These are phyloP conservation scores for Aspergillus coremiiformis DNA, from an alignment of 495 filamentous ascomycete species.

Conservation along the genomic window DNA sequence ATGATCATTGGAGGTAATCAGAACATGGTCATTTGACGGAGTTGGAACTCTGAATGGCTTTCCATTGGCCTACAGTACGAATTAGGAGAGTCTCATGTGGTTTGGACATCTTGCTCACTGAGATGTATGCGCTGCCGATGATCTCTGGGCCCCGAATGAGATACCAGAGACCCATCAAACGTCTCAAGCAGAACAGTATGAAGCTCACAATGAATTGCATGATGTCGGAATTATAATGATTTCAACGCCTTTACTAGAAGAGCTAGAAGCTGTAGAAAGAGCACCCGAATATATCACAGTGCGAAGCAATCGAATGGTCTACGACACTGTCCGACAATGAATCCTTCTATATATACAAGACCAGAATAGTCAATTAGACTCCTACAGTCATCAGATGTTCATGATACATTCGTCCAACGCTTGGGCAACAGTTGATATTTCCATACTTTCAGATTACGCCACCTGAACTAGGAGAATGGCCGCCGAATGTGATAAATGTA, in stretches of 20 bases:
- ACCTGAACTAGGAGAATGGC: not conserved
- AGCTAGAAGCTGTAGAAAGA: not conserved
- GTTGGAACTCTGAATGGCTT: not conserved
- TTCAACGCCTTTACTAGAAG: not conserved
- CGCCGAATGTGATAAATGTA: not conserved
- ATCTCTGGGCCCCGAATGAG: not conserved
- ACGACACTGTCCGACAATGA: not conserved
- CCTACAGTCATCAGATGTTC: not conserved
- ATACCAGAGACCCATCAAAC: not conserved
- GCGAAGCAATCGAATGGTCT: not conserved
- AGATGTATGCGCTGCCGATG: not conserved
- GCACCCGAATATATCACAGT: not conserved
- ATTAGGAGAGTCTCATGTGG: not conserved
- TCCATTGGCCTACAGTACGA: not conserved
- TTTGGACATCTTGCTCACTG: not conserved
- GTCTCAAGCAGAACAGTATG: not conserved
- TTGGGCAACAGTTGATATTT: not conserved
- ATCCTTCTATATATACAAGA: not conserved
- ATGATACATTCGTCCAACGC: not conserved
- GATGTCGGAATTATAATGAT: not conserved
- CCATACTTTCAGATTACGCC: not conserved
- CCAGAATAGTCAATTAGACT: not conserved
- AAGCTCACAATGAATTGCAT: not conserved
- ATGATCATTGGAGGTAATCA: not conserved
- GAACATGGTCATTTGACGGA: not conserved